Evolutionary conservation across 176 grass and related monocot genomes (phyloP).

Genomic region (Avena insularis): DNA sequence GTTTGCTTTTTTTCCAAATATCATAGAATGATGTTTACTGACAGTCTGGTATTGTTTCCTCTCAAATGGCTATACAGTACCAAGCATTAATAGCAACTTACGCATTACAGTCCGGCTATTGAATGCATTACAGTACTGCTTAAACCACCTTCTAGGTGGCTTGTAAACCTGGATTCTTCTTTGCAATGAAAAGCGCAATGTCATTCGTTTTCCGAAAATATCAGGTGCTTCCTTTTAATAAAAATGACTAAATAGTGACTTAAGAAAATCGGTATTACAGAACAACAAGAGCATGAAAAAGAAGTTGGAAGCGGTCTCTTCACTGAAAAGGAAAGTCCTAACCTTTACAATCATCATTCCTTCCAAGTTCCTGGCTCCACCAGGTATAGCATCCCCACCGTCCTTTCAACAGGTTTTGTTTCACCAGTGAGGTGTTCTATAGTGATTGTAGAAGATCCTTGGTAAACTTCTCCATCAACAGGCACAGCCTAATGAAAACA

Average conservation of each 20-base stretch:
- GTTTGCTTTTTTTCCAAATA: slow-evolving; percentile 5
- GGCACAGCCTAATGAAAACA: slow-evolving; percentile 87
- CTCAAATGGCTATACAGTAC: slow-evolving; percentile 4
- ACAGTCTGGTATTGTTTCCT: not conserved
- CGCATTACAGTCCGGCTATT: not conserved
- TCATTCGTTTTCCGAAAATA: not conserved
- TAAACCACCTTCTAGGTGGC: too few species aligned
- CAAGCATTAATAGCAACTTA: not conserved
- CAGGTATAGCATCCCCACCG: slow-evolving; percentile 85
- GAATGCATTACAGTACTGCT: not conserved
- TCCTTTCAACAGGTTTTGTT: slow-evolving; percentile 90
- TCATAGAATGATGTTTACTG: not conserved
- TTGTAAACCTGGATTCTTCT: too few species aligned
- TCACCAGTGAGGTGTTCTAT: slow-evolving; percentile 96
- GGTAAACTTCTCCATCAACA: slow-evolving; percentile 97
- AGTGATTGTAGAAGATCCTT: slow-evolving; percentile 94
- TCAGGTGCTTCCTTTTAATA: not conserved
- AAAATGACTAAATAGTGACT: slow-evolving; percentile 13
- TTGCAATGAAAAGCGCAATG: too few species aligned
- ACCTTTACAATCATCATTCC: slow-evolving; percentile 99
- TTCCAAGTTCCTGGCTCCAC: slow-evolving; percentile 95
- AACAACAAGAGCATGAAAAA: not conserved
- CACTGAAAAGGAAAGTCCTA: slow-evolving; percentile 38
- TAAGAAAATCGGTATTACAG: not conserved
- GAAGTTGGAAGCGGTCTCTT: not conserved